Base-by-base conservation (phyloP, 805 yeast species). In the Dipodascus albidus region DNA sequence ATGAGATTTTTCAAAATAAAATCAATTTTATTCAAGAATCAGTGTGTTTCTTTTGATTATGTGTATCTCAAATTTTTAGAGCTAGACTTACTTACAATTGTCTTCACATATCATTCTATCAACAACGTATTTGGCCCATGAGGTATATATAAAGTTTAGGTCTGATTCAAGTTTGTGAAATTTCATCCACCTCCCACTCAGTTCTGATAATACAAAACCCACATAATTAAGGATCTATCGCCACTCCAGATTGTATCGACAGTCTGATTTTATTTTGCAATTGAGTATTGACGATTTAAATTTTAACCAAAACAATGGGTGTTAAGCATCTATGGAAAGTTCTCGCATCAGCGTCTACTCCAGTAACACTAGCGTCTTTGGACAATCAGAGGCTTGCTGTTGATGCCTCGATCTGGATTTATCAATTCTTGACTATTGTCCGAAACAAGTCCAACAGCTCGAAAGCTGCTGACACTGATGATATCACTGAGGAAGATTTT, bases 361-460 rank as follows among this genome's bases (percentile, higher is more conserved):
- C 99, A 0, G 96, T 93, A 1, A 76, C 91, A 52, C 74, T 93
- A 24, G 98, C 91, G 65, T 82, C 95, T 0, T 74, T 93, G 35
- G 78, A 85, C 21, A 81, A 89, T 54, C 85, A 83, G 64, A 74
- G 77, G 52, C 72, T 93, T 61, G 99, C 99, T 0, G 91, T 93
- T 4, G 99, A 93, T 73, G 99, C 99, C 0, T 91, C 98, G 1
- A 93, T 93, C 58, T 93, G 99, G 99, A 85, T 93, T 53, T 93
- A 93, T 65, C 99, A 93, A 67, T 93, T 93, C 64, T 72, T 93
- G 58, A 93, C 91, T 66, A 98, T 98, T 0, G 95, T 93, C 21
- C 76, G 98, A 59, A 96, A 89, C 65, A 70, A 79, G 42, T 84
- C 85, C 27, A 79, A 84, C 55, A 78, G 87, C 0, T 66, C 90